Base-by-base conservation (phyloP, 345 rosid species). In the Pistacia vera region DNA sequence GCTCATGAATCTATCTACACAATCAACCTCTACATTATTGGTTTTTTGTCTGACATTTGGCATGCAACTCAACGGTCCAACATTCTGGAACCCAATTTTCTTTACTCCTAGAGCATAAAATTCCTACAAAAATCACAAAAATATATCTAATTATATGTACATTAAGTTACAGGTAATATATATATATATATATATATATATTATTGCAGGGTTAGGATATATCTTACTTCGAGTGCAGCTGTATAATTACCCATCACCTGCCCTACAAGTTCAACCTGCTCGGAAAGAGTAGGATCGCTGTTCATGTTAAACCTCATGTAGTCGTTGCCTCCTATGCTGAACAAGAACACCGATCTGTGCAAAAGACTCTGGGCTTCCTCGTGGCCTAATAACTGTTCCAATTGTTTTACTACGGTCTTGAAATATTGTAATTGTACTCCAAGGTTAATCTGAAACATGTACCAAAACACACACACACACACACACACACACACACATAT, bases 401-500 rank as follows among this genome's bases (percentile, higher is more conserved):
- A 20, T 2, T 8, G 4, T 20, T 1, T 22, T 1, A 12, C 30
- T 1, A 59, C 7, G 33, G 7, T n/a, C 63, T 22, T 7, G 35
- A 59, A 59, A 57, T 57, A 2, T 2, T 57, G 12, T n/a, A 59
- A 4, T 59, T 59, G 63, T 3, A 0, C 14, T 59, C 3, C 2
- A 59, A 68, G 71, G 28, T 25, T 68, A 35, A 68, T 48, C 71
- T 68, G 71, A 22, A 68, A 68, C 25, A 25, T 25, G 25, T 25
- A 25, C 25, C 0, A 25, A 25, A 25, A 25, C 25, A n/a, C n/a
- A n/a, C n/a, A n/a, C n/a, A n/a, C n/a, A n/a, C n/a, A n/a, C n/a
- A n/a, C n/a, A n/a, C n/a, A n/a, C n/a, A n/a, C n/a, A n/a, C n/a
- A n/a, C n/a, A n/a, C n/a, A n/a, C n/a, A n/a, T 25, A 25, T 25